Evolutionary conservation across 2,329 filamentous ascomycete genomes (phyloP).

Genomic region (Ilyonectria sp.): DNA sequence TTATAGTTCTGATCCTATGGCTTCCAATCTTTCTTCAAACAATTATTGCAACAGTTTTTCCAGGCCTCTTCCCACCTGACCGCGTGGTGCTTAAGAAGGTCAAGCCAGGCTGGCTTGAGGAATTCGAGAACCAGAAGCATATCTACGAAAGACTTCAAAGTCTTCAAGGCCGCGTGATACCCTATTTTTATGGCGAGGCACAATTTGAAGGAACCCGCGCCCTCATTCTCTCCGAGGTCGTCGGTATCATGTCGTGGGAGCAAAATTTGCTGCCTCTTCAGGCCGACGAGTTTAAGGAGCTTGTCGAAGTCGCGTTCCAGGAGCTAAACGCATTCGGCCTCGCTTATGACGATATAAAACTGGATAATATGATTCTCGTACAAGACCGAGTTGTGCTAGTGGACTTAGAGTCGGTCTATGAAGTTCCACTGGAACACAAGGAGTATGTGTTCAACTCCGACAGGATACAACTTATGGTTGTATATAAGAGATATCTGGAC

Average conservation of each 20-base stretch:
- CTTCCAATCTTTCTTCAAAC: constrained; percentile 5
- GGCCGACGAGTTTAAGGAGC: background rate
- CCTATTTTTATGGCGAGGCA: constrained; percentile 32
- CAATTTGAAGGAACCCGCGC: constrained; percentile 27
- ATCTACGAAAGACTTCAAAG: constrained; percentile 27
- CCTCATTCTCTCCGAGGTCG: constrained; percentile 31
- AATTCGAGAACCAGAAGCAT: constrained; percentile 36
- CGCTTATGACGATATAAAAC: constrained; percentile 19
- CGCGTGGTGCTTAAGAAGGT: constrained; percentile 34
- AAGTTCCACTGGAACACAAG: background rate
- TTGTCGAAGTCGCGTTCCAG: background rate
- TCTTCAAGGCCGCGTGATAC: constrained; percentile 31
- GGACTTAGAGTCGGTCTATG: constrained; percentile 20
- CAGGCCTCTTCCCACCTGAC: constrained; percentile 27
- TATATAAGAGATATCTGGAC: background rate
- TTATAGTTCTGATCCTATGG: background rate
- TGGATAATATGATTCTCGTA: constrained; percentile 28
- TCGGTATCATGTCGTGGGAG: constrained; percentile 19
- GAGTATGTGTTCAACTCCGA: background rate
- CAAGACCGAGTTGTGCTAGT: constrained; percentile 14
- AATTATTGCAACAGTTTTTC: background rate
- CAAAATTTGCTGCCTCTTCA: background rate
- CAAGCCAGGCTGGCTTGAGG: constrained; percentile 33
- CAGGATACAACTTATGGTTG: background rate
- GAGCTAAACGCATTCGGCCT: constrained; percentile 3